phyloP scores from a whole-genome alignment of 2,329 filamentous ascomycete species.

The Dactylellina sp. region DNA sequence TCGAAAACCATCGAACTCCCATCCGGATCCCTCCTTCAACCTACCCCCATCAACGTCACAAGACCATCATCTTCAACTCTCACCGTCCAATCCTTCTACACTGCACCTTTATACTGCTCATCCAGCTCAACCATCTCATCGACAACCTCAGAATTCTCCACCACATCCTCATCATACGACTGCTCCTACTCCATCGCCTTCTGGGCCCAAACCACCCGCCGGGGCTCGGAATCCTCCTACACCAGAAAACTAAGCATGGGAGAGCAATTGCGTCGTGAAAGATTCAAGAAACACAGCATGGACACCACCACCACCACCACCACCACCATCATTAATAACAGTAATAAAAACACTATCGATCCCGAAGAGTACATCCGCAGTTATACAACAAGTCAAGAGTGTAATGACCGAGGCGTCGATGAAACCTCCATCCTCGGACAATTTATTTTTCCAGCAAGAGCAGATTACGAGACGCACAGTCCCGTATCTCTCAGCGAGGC shows the following conservation, averaged over 20 bases:
- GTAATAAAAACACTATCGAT: neutral
- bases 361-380: too few relatives aligned
- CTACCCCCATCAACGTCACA: neutral
- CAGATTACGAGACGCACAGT: constrained; percentile 6
- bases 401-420: too few relatives aligned
- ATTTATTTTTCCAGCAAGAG: constrained; percentile 14
- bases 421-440: neutral
- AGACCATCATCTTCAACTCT: neutral
- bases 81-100: constrained; percentile 10
- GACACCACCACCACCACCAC: neutral
- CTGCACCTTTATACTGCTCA: neutral
- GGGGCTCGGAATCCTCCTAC: neutral
- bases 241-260: constrained; percentile 11
- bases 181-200: constrained; percentile 15
- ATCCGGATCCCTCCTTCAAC: neutral
- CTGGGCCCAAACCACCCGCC: constrained; percentile 18
- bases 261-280: constrained; percentile 15
- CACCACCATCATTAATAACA: neutral
- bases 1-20: too few relatives aligned
- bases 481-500: neutral
- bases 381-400: too few relatives aligned
- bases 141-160: neutral
- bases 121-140: neutral
- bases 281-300: constrained; percentile 9
- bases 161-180: constrained; percentile 1